Evolutionary conservation across 1,284 basidiomycete species (phyloP).

Genomic region (Xerocomus minutiporus): DNA sequence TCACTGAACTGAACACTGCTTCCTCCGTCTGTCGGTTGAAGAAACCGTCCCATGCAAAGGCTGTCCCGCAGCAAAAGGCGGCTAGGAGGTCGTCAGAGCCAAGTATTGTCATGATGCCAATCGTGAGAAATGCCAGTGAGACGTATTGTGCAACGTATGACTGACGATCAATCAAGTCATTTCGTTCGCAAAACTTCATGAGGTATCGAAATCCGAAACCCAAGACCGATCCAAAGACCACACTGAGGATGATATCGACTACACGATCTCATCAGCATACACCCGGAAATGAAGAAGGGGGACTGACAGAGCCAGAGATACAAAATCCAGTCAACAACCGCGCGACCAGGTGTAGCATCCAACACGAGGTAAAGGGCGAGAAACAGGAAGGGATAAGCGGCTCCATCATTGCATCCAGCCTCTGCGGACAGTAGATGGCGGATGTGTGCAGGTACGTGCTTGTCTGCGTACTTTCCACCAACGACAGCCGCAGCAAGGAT

Average conservation of each 20-base stretch:
- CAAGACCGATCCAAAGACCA: constrained; percentile 73
- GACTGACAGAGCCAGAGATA: constrained; percentile 77
- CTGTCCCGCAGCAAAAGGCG: constrained; percentile 92
- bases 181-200: constrained; percentile 92
- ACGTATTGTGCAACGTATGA: constrained; percentile 82
- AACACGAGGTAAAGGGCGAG: constrained; percentile 88
- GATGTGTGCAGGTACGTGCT: constrained; percentile 95
- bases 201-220: constrained; percentile 86
- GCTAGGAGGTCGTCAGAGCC: constrained; percentile 94
- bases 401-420: constrained; percentile 91
- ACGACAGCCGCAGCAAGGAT: constrained; percentile 88
- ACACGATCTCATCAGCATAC: constrained; percentile 9
- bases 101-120: constrained; percentile 79
- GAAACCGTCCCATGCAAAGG: constrained; percentile 99
- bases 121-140: constrained; percentile 74
- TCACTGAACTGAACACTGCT: constrained; percentile 92
- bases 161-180: constrained; percentile 91
- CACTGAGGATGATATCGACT: constrained; percentile 84
- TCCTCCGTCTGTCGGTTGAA: constrained; percentile 97
- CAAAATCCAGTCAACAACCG: constrained; percentile 80
- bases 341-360: constrained; percentile 56
- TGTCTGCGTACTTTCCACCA: constrained; percentile 97
- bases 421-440: constrained; percentile 89
- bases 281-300: background rate
- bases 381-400: constrained; percentile 95